Conservation (phyloP, 805 yeast genomes). For the Wickerhamiella azymoides region DNA sequence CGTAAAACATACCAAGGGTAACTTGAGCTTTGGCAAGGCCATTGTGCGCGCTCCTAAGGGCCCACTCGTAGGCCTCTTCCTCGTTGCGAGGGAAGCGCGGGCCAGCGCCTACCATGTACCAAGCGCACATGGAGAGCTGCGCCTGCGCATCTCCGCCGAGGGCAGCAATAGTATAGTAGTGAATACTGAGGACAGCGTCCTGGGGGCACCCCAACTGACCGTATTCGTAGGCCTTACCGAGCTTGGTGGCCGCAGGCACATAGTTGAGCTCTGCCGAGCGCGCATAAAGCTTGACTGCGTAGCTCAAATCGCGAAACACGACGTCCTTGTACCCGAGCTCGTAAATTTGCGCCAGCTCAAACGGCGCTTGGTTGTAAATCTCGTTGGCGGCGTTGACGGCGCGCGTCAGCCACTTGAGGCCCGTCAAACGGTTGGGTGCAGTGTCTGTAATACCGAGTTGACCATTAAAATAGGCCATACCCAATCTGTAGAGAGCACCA, state of each 20-base stretch:
- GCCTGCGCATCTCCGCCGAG: slow-evolving; percentile 74
- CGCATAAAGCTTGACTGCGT: slow-evolving; percentile 73
- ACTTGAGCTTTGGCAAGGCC: slow-evolving; percentile 73
- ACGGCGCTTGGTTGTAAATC: slow-evolving; percentile 84
- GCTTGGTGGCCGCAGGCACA: slow-evolving; percentile 58
- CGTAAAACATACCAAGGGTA: slow-evolving; percentile 71
- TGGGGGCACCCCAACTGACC: slow-evolving; percentile 57
- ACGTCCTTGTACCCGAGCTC: slow-evolving; percentile 77
- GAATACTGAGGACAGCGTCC: slow-evolving; percentile 74
- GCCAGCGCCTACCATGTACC: slow-evolving; percentile 88
- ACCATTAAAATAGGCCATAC: slow-evolving; percentile 71
- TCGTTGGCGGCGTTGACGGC: slow-evolving; percentile 78
- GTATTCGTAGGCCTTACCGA: slow-evolving; percentile 75
- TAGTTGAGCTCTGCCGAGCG: slow-evolving; percentile 85
- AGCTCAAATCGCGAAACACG: slow-evolving; percentile 66
- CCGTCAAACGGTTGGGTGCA: slow-evolving; percentile 61
- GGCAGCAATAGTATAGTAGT: slow-evolving; percentile 87
- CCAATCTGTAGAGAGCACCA: slow-evolving; percentile 91
- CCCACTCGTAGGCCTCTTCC: slow-evolving; percentile 90
- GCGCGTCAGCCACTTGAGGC: slow-evolving; percentile 83
- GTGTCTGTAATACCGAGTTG: slow-evolving; percentile 65
- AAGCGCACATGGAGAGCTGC: slow-evolving; percentile 90
- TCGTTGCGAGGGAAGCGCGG: slow-evolving; percentile 69
- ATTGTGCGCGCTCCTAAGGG: slow-evolving; percentile 64
- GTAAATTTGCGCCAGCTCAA: slow-evolving; percentile 75